Conservation (phyloP, 2,329 filamentous ascomycete species). For the Orbilia ellipsospora region DNA sequence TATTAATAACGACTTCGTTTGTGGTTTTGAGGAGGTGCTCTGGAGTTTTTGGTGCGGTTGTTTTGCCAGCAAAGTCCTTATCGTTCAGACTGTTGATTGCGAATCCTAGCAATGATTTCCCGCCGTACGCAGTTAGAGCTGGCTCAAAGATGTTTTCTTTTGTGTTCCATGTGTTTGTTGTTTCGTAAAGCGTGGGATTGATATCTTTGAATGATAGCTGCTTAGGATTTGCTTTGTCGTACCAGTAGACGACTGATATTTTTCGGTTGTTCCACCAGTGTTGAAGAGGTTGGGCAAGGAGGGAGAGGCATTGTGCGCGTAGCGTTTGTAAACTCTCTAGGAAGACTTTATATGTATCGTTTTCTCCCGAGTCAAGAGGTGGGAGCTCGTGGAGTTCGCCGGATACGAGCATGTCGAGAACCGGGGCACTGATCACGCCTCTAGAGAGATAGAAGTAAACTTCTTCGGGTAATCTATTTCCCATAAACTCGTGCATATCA, state of each 20-base stretch:
- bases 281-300: slow-evolving; percentile 82
- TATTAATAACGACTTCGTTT: slow-evolving; percentile 78
- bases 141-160: slow-evolving; percentile 68
- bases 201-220: slow-evolving; percentile 73
- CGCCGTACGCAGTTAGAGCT: slow-evolving; percentile 1
- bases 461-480: slow-evolving; percentile 88
- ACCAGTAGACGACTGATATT: slow-evolving; percentile 85
- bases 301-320: slow-evolving; percentile 78
- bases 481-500: slow-evolving; percentile 89
- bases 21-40: slow-evolving; percentile 69
- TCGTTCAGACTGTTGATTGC: slow-evolving; percentile 77
- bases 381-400: slow-evolving; percentile 80
- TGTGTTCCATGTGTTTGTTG: slow-evolving; percentile 77
- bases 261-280: slow-evolving; percentile 84
- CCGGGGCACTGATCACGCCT: slow-evolving; percentile 80
- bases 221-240: slow-evolving; percentile 75
- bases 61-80: slow-evolving; percentile 75
- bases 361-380: slow-evolving; percentile 85
- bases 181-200: slow-evolving; percentile 67
- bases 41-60: slow-evolving; percentile 70
- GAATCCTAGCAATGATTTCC: slow-evolving; percentile 64
- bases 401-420: slow-evolving; percentile 84
- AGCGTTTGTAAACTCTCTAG: slow-evolving; percentile 79
- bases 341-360: slow-evolving; percentile 82
- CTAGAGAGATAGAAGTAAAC: slow-evolving; percentile 88